Evolutionary conservation across 164 flowering plant genomes (phyloP).

Genomic region (Vitis amurensis): DNA sequence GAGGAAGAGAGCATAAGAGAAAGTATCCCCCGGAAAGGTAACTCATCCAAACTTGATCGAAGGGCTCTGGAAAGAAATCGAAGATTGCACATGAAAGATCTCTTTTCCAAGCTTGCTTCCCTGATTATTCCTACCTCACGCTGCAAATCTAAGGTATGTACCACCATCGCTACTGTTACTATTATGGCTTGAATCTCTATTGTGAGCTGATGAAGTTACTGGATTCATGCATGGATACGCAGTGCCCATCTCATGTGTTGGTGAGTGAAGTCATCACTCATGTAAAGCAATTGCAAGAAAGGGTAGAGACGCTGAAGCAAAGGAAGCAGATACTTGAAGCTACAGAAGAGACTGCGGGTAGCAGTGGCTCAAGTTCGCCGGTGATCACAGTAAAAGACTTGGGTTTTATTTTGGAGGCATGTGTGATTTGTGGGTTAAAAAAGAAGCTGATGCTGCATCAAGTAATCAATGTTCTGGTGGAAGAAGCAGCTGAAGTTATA

Average conservation of each 20-base stretch:
- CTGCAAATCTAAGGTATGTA: too few species aligned
- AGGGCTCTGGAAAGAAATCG: not conserved
- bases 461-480: conserved; percentile 11
- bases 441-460: conserved; percentile 8
- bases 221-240: not conserved
- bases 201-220: too few species aligned
- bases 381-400: not conserved
- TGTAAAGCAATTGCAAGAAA: not conserved
- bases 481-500: conserved; percentile 12
- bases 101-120: not conserved
- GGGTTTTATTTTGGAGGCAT: not conserved
- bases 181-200: not conserved
- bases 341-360: not conserved
- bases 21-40: not conserved
- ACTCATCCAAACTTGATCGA: not conserved
- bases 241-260: not conserved
- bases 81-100: not conserved
- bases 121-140: not conserved
- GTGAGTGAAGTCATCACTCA: not conserved
- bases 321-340: not conserved
- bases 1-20: too few species aligned
- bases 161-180: too few species aligned
- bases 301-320: not conserved
- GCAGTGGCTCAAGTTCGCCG: not conserved
- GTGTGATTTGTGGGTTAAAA: not conserved